These are phyloP conservation scores for Coemansia sp. DNA, from an alignment of 192 early-diverging fungal genomes.

Conservation along the genomic window DNA sequence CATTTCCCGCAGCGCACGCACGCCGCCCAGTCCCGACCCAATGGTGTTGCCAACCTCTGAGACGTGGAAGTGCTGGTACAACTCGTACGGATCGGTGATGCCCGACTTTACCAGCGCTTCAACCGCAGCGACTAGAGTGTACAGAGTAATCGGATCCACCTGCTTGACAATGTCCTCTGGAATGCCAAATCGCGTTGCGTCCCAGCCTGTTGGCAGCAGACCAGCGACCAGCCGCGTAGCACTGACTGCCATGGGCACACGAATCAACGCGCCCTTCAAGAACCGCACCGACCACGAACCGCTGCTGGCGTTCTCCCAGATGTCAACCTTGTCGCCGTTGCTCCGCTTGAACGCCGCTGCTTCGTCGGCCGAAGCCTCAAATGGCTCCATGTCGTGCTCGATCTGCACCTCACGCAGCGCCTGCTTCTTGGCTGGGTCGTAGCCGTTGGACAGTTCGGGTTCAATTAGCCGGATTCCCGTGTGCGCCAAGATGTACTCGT, in stretches of 20 bases:
- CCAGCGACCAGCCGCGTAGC: conserved; percentile 84
- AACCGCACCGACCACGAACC: conserved; percentile 50
- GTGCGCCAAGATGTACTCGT: conserved; percentile 72
- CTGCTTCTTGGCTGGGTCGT: conserved; percentile 82
- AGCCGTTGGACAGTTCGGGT: conserved; percentile 80
- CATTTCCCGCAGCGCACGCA: conserved; percentile 66
- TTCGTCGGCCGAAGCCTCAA: conserved; percentile 74
- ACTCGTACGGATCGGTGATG: conserved; percentile 95
- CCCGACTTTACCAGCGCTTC: conserved; percentile 88
- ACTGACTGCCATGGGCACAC: conserved; percentile 83
- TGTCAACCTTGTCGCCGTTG: conserved; percentile 78
- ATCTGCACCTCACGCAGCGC: conserved; percentile 85
- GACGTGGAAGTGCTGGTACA: conserved; percentile 94
- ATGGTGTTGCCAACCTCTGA: conserved; percentile 89
- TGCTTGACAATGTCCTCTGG: conserved; percentile 87
- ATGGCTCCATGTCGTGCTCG: conserved; percentile 60
- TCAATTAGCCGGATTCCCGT: conserved; percentile 60
- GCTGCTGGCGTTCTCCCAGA: conserved; percentile 27
- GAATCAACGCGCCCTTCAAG: conserved; percentile 80
- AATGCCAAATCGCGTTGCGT: conserved; percentile 85
- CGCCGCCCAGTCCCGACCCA: conserved; percentile 88
- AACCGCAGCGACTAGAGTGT: conserved; percentile 83
- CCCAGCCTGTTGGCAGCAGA: conserved; percentile 93
- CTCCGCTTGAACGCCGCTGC: conserved; percentile 78
- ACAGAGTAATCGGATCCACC: conserved; percentile 86